phyloP scores from a whole-genome alignment of 495 filamentous ascomycete genomes.

The Symbiotaphrina buchneri region DNA sequence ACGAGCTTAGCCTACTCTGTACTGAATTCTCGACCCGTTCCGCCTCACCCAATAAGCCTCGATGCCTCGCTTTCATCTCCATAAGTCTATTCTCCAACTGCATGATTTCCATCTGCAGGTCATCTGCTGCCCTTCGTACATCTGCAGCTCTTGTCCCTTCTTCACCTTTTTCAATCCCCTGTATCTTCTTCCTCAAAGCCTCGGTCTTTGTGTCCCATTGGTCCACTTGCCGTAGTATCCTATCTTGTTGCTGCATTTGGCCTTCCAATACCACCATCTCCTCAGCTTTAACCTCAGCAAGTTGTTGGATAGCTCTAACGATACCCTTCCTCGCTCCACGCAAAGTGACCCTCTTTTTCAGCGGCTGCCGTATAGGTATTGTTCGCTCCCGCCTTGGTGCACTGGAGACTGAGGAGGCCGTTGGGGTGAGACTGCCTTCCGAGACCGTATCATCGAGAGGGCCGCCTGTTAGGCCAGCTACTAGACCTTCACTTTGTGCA shows the following conservation, averaged over 20 bases:
- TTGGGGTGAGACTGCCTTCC: constrained; percentile 25
- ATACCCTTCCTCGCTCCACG: constrained; percentile 49
- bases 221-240: constrained; percentile 35
- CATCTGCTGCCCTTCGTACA: constrained; percentile 9
- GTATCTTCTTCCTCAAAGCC: constrained; percentile 22
- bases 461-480: constrained; percentile 21
- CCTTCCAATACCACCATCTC: constrained; percentile 37
- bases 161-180: constrained; percentile 23
- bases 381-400: constrained; percentile 15
- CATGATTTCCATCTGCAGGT: constrained; percentile 17
- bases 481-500: constrained; percentile 57
- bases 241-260: constrained; percentile 32
- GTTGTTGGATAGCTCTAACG: constrained; percentile 41
- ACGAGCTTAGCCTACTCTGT: constrained; percentile 35
- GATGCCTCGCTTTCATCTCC: constrained; percentile 39
- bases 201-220: constrained; percentile 27
- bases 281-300: constrained; percentile 48
- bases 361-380: constrained; percentile 40
- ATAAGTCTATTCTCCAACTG: constrained; percentile 41
- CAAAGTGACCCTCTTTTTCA: constrained; percentile 30
- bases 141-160: constrained; percentile 10
- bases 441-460: constrained; percentile 16
- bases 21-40: constrained; percentile 39
- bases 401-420: constrained; percentile 11
- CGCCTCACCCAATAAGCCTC: constrained; percentile 34